These are phyloP conservation scores for Tetrapisispora arboricola DNA, from an alignment of 805 yeast species.

Conservation along the genomic window DNA sequence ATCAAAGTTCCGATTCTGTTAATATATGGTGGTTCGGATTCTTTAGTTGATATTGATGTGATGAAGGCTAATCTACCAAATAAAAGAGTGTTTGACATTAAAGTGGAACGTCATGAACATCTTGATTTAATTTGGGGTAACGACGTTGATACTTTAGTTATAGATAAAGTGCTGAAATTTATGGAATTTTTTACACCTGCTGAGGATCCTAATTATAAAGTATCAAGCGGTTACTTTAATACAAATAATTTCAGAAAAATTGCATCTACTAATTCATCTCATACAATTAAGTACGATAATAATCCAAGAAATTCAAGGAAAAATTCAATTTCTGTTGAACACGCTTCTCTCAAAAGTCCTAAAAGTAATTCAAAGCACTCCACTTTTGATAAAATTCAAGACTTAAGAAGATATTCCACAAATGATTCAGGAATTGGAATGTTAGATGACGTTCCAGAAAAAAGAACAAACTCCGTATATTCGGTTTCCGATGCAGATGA, in stretches of 20 bases:
- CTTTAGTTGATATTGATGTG: constrained; percentile 75
- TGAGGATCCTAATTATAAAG: background rate
- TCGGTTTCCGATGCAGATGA: background rate
- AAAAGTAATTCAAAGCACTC: background rate
- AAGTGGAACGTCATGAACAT: constrained; percentile 72
- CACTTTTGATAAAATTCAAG: background rate
- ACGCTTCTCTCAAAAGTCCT: background rate
- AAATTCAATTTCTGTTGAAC: background rate
- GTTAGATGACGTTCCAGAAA: background rate
- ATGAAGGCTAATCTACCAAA: constrained; percentile 61
- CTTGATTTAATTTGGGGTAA: constrained; percentile 85
- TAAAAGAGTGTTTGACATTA: constrained; percentile 38
- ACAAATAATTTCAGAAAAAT: background rate
- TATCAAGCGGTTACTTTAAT: background rate
- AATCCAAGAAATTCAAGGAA: background rate
- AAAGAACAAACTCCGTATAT: background rate
- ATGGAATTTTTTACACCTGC: constrained; percentile 21
- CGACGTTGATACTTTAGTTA: constrained; percentile 42
- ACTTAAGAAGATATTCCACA: background rate
- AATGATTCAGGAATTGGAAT: background rate
- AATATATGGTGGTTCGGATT: constrained; percentile 71
- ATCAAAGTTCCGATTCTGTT: constrained; percentile 64
- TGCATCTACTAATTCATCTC: background rate
- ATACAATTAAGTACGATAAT: background rate
- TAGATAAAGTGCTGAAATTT: constrained; percentile 33